Conservation (phyloP, 352 stramenopile genomes). For the Phytophthora pistaciae region DNA sequence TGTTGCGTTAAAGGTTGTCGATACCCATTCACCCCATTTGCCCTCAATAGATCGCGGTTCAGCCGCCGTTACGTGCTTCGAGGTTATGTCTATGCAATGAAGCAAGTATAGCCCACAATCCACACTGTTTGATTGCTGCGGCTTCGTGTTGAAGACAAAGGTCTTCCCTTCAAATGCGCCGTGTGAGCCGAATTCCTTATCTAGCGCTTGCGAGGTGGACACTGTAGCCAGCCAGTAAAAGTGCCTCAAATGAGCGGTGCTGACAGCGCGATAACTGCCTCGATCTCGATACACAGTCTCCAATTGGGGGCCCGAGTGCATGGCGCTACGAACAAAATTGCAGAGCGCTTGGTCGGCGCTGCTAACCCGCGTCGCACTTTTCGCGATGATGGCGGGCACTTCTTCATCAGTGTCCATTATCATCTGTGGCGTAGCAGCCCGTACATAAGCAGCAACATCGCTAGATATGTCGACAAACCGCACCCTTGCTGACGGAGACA, state of each 20-base stretch:
- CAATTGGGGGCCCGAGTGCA: neutral
- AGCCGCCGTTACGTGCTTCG: too few species aligned
- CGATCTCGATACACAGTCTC: neutral
- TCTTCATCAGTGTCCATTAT: neutral
- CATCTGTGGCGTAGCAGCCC: neutral
- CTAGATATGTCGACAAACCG: neutral
- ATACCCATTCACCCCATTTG: too few species aligned
- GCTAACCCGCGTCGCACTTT: neutral
- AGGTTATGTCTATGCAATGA: too few species aligned
- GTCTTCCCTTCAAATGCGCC: neutral
- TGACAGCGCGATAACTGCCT: neutral
- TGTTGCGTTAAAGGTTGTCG: too few species aligned
- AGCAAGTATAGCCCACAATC: neutral
- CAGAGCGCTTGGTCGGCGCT: neutral
- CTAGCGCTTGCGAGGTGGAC: neutral
- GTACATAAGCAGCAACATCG: neutral
- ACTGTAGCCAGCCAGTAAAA: neutral
- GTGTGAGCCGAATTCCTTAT: too few species aligned
- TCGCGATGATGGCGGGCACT: neutral
- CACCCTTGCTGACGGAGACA: neutral
- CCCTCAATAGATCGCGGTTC: too few species aligned
- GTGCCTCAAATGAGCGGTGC: neutral
- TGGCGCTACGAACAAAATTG: neutral
- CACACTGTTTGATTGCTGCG: neutral
- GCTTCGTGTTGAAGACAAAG: neutral